Conservation (phyloP, 768 basidiomycete genomes). For the Termitomyces sp. region DNA sequence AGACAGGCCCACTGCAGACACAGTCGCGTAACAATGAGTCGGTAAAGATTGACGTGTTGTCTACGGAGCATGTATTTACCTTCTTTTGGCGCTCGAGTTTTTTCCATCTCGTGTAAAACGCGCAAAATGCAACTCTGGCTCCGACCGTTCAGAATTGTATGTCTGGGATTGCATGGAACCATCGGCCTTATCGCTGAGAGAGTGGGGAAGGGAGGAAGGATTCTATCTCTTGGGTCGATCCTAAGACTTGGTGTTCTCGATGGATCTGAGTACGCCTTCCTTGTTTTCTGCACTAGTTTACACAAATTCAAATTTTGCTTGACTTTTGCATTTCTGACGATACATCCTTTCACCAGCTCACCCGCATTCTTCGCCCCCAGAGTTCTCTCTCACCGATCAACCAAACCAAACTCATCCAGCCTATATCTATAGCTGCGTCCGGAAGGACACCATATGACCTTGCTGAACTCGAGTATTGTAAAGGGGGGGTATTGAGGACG, state of each 20-base stretch:
- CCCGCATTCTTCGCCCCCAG: slow-evolving; percentile 24
- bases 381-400: not conserved
- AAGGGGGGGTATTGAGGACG: slow-evolving; percentile 25
- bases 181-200: slow-evolving; percentile 29
- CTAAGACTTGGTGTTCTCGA: slow-evolving; percentile 30
- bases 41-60: slow-evolving; percentile 26
- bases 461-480: slow-evolving; percentile 25
- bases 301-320: too few relatives aligned
- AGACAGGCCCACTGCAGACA: slow-evolving; percentile 23
- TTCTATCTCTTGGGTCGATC: slow-evolving; percentile 28
- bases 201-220: slow-evolving; percentile 25
- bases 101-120: slow-evolving; percentile 15
- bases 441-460: slow-evolving; percentile 35
- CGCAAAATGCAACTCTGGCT: slow-evolving; percentile 25
- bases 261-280: slow-evolving; percentile 22
- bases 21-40: slow-evolving; percentile 24
- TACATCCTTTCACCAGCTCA: slow-evolving; percentile 15
- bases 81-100: not conserved
- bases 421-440: slow-evolving; percentile 19
- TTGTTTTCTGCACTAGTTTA: too few relatives aligned
- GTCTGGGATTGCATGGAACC: slow-evolving; percentile 23
- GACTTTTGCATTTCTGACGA: not conserved
- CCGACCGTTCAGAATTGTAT: slow-evolving; percentile 25
- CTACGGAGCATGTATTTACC: slow-evolving; percentile 23
- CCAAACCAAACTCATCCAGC: not conserved